phyloP scores from a whole-genome alignment of 139 green algal species.

The Picocystis salinarum region DNA sequence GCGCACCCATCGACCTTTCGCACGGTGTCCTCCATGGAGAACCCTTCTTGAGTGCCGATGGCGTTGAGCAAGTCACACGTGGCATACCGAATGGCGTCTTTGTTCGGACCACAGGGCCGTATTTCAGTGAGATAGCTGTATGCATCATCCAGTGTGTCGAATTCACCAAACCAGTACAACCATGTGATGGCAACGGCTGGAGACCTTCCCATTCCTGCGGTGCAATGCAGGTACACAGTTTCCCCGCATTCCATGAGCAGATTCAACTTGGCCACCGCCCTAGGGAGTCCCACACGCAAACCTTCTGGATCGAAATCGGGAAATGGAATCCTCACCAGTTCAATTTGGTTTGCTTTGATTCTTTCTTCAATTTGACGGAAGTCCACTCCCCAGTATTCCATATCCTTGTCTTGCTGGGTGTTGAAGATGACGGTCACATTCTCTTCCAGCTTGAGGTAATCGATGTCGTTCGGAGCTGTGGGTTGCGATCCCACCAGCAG shows the following conservation, averaged over 20 bases:
- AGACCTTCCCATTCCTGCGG: slow-evolving; percentile 43
- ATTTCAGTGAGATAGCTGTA: slow-evolving; percentile 51
- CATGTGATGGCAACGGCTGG: slow-evolving; percentile 51
- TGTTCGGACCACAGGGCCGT: slow-evolving; percentile 57
- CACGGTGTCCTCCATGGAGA: no score
- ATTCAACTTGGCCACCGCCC: slow-evolving; percentile 18
- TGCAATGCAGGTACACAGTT: slow-evolving; percentile 60
- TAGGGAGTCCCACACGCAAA: slow-evolving; percentile 38
- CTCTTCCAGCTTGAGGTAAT: slow-evolving; percentile 15
- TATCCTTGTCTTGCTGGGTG: slow-evolving; percentile 43
- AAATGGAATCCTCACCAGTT: slow-evolving; percentile 28
- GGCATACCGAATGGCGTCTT: slow-evolving; percentile 47
- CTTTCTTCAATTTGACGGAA: slow-evolving; percentile 6
- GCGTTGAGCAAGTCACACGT: slow-evolving; percentile 15
- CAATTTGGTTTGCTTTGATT: slow-evolving; percentile 22
- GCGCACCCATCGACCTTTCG: no score
- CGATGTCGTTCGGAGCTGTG: slow-evolving; percentile 23
- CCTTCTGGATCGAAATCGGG: slow-evolving; percentile 52
- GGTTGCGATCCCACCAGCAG: slow-evolving; percentile 43
- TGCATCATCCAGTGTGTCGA: slow-evolving; percentile 31
- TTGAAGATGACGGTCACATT: slow-evolving; percentile 17
- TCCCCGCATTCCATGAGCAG: slow-evolving; percentile 10
- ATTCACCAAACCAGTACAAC: slow-evolving; percentile 30
- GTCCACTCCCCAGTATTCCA: slow-evolving; percentile 41
- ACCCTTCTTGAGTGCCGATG: no score